Conservation (phyloP, 169 alveolate species). For the Plasmodium chabaudi region DNA sequence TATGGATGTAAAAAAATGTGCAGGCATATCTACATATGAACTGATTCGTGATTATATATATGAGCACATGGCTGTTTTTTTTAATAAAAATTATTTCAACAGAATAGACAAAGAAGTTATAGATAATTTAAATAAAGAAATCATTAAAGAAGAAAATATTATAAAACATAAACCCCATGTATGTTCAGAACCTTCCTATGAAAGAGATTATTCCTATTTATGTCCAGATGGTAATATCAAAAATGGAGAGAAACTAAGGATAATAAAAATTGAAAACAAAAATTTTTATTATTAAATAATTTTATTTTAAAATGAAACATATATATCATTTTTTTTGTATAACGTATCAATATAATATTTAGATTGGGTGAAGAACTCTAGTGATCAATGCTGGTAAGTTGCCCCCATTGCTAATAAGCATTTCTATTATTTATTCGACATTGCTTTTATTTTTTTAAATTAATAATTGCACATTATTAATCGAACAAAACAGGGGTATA, state of each 20-base stretch:
- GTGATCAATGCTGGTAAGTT: slow-evolving; percentile 42
- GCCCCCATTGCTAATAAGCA: neutral
- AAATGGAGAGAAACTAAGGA: neutral
- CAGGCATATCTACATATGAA: too few relatives aligned
- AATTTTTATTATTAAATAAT: neutral
- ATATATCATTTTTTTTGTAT: slow-evolving; percentile 10
- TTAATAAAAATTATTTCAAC: neutral
- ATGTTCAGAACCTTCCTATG: slow-evolving; percentile 41
- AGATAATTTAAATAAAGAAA: slow-evolving; percentile 48
- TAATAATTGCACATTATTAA: too few relatives aligned
- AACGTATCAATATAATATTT: neutral
- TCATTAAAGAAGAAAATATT: slow-evolving; percentile 49
- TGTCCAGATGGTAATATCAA: slow-evolving; percentile 58
- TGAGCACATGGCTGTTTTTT: neutral
- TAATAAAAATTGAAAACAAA: neutral
- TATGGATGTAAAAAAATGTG: too few relatives aligned
- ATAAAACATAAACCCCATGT: slow-evolving; percentile 53
- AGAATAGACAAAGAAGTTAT: slow-evolving; percentile 49
- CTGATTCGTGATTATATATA: neutral
- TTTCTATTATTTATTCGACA: neutral
- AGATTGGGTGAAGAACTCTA: slow-evolving; percentile 50
- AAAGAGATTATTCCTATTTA: slow-evolving; percentile 57
- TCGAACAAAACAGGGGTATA: slow-evolving; percentile 23
- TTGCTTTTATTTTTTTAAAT: neutral
- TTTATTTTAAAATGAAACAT: neutral